Percentiles rank a stretch among this genome's conserved stretches.
Evolutionary conservation across 805 yeast species (phyloP).

Genomic region (Candida ficus): DNA sequence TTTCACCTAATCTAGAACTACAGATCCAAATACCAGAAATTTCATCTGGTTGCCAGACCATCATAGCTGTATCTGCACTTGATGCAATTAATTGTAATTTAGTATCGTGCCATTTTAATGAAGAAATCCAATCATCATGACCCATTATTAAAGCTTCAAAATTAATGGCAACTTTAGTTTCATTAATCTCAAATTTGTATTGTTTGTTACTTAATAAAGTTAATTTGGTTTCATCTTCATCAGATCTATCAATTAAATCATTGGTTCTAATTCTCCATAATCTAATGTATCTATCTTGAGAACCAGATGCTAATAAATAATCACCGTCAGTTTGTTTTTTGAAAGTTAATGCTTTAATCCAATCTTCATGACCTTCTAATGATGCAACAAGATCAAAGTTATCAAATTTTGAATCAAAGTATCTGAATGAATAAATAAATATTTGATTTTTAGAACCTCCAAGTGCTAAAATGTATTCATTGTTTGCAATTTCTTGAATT

Average conservation of each 20-base stretch:
- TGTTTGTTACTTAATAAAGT: constrained; percentile 65
- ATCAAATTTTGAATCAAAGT: constrained; percentile 7
- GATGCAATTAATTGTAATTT: constrained; percentile 66
- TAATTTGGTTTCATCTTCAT: constrained; percentile 47
- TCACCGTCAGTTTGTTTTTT: constrained; percentile 42
- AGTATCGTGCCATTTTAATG: constrained; percentile 68
- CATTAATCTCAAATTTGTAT: constrained; percentile 46
- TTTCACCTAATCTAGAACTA: constrained; percentile 76
- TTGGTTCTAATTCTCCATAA: constrained; percentile 73
- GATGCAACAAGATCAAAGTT: constrained; percentile 40
- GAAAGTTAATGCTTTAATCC: constrained; percentile 78
- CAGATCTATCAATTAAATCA: constrained; percentile 50
- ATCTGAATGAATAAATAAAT: constrained; percentile 46
- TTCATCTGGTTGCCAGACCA: constrained; percentile 89
- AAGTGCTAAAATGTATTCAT: constrained; percentile 48
- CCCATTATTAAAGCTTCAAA: constrained; percentile 96
- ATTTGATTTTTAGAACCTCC: constrained; percentile 65
- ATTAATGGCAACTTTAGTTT: constrained; percentile 48
- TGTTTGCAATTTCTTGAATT: constrained; percentile 25
- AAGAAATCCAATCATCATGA: constrained; percentile 96
- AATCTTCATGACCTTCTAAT: constrained; percentile 90
- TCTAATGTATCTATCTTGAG: constrained; percentile 89
- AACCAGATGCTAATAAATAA: constrained; percentile 76
- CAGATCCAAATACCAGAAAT: constrained; percentile 90
- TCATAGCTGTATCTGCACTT: constrained; percentile 88